Evolutionary conservation across 495 filamentous ascomycete species (phyloP).

Genomic region (Xylaria curta): DNA sequence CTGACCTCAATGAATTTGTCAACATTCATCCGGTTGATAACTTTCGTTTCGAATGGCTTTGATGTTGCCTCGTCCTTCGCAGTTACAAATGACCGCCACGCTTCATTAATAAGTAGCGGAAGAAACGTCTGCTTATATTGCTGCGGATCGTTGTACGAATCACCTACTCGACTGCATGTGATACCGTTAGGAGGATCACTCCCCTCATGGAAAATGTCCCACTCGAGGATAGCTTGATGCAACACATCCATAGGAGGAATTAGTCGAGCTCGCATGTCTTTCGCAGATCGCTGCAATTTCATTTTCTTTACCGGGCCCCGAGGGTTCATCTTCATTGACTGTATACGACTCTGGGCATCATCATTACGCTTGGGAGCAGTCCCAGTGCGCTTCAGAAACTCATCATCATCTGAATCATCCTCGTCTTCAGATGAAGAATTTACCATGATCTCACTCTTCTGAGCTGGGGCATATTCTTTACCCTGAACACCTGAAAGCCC

Average conservation of each 20-base stretch:
- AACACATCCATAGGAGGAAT: slow-evolving; percentile 86
- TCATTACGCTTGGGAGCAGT: slow-evolving; percentile 26
- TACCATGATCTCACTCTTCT: slow-evolving; percentile 87
- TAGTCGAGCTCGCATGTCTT: slow-evolving; percentile 92
- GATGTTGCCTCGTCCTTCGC: slow-evolving; percentile 83
- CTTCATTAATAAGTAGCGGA: slow-evolving; percentile 88
- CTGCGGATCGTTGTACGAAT: slow-evolving; percentile 72
- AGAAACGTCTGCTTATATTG: slow-evolving; percentile 91
- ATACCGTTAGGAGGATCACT: slow-evolving; percentile 80
- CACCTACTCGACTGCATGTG: slow-evolving; percentile 75
- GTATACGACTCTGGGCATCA: slow-evolving; percentile 37
- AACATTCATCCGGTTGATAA: slow-evolving; percentile 84
- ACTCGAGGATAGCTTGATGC: slow-evolving; percentile 84
- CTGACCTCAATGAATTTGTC: slow-evolving; percentile 93
- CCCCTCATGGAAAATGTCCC: slow-evolving; percentile 90
- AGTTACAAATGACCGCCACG: slow-evolving; percentile 92
- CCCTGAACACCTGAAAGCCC: slow-evolving; percentile 75
- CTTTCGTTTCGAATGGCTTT: slow-evolving; percentile 80
- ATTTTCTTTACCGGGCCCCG: slow-evolving; percentile 81
- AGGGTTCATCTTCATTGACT: slow-evolving; percentile 58
- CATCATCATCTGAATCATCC: slow-evolving; percentile 66
- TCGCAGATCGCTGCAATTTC: slow-evolving; percentile 75
- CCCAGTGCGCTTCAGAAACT: slow-evolving; percentile 52
- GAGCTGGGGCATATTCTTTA: slow-evolving; percentile 71
- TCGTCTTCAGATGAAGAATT: slow-evolving; percentile 80